Evolutionary conservation across 2,329 filamentous ascomycete species (phyloP).

Genomic region (Aspergillus sp.): DNA sequence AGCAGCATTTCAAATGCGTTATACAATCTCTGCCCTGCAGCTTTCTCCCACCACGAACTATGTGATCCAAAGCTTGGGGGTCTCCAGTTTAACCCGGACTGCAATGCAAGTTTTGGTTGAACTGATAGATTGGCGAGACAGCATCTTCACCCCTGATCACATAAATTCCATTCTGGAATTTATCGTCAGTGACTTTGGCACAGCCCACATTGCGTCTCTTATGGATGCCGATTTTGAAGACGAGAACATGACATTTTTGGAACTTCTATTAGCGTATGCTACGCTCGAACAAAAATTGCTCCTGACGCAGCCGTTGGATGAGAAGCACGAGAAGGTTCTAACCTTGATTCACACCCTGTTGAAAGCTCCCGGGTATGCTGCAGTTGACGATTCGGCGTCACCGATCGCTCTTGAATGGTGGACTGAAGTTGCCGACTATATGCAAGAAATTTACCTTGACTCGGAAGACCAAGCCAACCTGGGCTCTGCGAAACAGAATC

Average conservation of each 20-base stretch:
- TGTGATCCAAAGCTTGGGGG: constrained; percentile 24
- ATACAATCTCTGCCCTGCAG: constrained; percentile 17
- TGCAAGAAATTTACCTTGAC: constrained; percentile 31
- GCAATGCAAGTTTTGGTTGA: constrained; percentile 37
- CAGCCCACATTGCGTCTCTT: constrained; percentile 29
- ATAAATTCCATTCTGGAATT: constrained; percentile 29
- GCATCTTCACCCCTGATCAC: constrained; percentile 25
- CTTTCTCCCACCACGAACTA: constrained; percentile 20
- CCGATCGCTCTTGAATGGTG: constrained; percentile 41
- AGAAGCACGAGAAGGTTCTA: constrained; percentile 33
- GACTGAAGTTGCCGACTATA: constrained; percentile 39
- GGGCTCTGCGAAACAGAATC: constrained; percentile 34
- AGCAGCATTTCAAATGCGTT: constrained; percentile 21
- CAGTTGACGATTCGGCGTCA: constrained; percentile 38
- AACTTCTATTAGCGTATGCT: constrained; percentile 39
- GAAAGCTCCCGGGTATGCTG: constrained; percentile 38
- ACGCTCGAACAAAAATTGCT: constrained; percentile 29
- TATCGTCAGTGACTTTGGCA: constrained; percentile 32
- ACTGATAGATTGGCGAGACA: constrained; percentile 27
- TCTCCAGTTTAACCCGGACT: constrained; percentile 24
- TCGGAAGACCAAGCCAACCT: constrained; percentile 24
- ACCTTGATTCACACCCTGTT: constrained; percentile 38
- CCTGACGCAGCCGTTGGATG: constrained; percentile 28
- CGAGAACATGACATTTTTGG: constrained; percentile 39
- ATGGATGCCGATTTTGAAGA: constrained; percentile 35